These are phyloP conservation scores for Starmerella powellii DNA, from an alignment of 805 yeast species.

Conservation along the genomic window DNA sequence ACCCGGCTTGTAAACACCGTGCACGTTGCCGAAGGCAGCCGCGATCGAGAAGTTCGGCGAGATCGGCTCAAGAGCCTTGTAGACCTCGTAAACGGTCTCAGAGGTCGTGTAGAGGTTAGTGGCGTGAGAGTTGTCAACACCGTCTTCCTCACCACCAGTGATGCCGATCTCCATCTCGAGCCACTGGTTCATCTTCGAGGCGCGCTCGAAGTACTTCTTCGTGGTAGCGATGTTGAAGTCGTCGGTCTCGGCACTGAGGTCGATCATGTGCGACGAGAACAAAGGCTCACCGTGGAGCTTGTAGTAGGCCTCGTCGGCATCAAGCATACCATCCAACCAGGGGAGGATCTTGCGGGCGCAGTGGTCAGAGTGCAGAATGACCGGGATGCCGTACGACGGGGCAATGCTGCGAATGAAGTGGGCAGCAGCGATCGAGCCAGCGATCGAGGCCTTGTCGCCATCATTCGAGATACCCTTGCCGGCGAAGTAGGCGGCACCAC, in stretches of 20 bases:
- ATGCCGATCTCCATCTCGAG: constrained; percentile 99
- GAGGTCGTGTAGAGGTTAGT: constrained; percentile 86
- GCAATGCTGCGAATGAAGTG: constrained; percentile 95
- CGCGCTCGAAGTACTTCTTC: constrained; percentile 88
- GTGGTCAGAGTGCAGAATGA: constrained; percentile 93
- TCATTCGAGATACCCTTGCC: constrained; percentile 96
- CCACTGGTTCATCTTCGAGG: constrained; percentile 91
- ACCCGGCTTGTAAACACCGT: constrained; percentile 99
- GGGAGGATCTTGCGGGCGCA: constrained; percentile 97
- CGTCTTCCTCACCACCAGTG: constrained; percentile 99
- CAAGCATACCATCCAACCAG: constrained; percentile 97
- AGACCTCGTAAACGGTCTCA: constrained; percentile 84
- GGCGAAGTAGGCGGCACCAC: constrained; percentile 99
- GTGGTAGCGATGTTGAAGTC: constrained; percentile 91
- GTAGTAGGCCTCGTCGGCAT: constrained; percentile 89
- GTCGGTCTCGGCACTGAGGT: constrained; percentile 91
- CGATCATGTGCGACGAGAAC: constrained; percentile 98
- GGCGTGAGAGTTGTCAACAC: constrained; percentile 96
- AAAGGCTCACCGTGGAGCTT: constrained; percentile 81
- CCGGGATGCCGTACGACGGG: constrained; percentile 93
- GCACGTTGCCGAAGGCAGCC: constrained; percentile 98
- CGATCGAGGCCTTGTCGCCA: constrained; percentile 87
- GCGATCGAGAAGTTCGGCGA: constrained; percentile 98
- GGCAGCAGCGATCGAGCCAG: constrained; percentile 94
- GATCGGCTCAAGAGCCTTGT: constrained; percentile 79